Evolutionary conservation across 2,329 filamentous ascomycete species (phyloP), one percentile per base, ranked within the genome.

Genomic region (Bertia moriformis): DNA sequence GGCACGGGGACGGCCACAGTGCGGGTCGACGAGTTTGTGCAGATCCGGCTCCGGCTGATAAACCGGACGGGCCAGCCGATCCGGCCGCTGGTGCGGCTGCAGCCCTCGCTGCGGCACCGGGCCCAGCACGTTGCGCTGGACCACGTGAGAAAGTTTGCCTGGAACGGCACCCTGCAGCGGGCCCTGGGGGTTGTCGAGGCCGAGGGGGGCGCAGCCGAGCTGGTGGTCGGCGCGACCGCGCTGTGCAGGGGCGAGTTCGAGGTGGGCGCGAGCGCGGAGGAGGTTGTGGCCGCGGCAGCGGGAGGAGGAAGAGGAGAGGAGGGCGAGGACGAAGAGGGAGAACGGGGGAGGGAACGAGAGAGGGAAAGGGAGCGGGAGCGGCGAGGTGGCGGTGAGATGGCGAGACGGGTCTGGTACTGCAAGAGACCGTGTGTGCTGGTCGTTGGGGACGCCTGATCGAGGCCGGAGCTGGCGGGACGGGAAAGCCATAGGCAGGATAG

Each of bases 241-340:
- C 69, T 94, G 22, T 87, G 82, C 46, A 70, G 77, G 35, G 88
- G 88, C 14, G 76, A 84, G 46, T 94, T 89, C 54, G 87, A 93
- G 56, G 67, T 94, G 17, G 74, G 73, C 18, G 86, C 79, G 4
- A 80, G 73, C 12, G 75, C 94, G 0, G 88, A 95, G 58, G 88
- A 69, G 43, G 51, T 83, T 4, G 68, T 60, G 61, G 49, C 46
- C 18, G 47, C 62, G 37, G 40, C 36, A 19, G 51, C n/a, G n/a
- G n/a, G n/a, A n/a, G n/a, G n/a, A n/a, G n/a, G n/a, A n/a, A n/a
- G n/a, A n/a, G n/a, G n/a, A n/a, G n/a, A n/a, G 46, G 43, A 47
- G 44, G 32, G 53, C 54, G 15, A 54, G 47, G 18, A 46, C 55
- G 29, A 49, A 53, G 43, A 43, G 45, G 42, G 40, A 41, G 38